Conservation (phyloP, 129 eudicot species). For the Flaveria sonorensis region DNA sequence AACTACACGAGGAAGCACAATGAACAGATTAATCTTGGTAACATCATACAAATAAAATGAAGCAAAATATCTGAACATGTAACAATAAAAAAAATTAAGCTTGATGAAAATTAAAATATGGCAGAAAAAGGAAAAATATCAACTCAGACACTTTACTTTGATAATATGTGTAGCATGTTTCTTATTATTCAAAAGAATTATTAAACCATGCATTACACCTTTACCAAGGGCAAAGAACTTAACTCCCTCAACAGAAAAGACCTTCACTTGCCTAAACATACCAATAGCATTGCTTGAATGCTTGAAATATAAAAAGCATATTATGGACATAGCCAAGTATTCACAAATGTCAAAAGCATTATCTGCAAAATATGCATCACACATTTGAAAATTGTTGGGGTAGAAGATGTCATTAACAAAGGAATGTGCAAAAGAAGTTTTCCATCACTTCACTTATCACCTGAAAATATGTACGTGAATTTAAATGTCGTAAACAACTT, state of each 20-base stretch:
- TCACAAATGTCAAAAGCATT: neutral
- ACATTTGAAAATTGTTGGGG: neutral
- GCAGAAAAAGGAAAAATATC: neutral
- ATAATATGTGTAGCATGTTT: neutral
- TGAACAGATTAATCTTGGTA: slow-evolving; percentile 5
- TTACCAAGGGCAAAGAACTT: neutral
- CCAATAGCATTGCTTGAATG: neutral
- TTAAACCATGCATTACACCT: neutral
- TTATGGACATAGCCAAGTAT: neutral
- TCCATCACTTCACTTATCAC: neutral
- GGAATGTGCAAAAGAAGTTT: neutral
- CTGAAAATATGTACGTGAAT: neutral
- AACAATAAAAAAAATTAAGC: neutral
- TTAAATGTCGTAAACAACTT: neutral
- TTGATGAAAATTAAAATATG: slow-evolving; percentile 6
- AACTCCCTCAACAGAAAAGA: neutral
- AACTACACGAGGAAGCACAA: slow-evolving; percentile 51
- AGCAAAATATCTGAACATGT: neutral
- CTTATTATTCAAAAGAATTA: neutral
- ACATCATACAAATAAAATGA: neutral
- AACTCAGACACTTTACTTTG: neutral
- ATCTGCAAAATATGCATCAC: neutral
- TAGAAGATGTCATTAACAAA: neutral
- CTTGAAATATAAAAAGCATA: neutral
- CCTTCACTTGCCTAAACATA: neutral